Conservation (phyloP, 495 filamentous ascomycete genomes). For the Trichocladium uniseriatum region DNA sequence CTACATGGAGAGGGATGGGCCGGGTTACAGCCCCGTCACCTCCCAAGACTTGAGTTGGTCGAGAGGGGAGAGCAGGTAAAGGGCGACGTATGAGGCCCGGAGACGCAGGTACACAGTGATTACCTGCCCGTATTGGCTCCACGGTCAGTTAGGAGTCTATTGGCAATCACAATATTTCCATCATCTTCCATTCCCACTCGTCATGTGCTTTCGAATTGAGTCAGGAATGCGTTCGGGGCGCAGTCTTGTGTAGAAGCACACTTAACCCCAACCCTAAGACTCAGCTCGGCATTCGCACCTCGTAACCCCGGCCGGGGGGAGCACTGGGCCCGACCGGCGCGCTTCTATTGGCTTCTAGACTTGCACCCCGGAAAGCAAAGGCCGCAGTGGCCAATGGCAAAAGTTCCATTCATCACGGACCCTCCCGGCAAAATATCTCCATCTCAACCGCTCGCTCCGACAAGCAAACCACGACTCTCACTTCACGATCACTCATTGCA, state of each 20-base stretch:
- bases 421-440: constrained; percentile 8
- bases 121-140: too few species aligned
- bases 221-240: background rate
- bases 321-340: background rate
- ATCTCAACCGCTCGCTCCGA: constrained; percentile 1
- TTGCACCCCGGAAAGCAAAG: background rate
- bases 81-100: too few species aligned
- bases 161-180: too few species aligned
- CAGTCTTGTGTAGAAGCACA: background rate
- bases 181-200: too few species aligned
- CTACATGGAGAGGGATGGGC: too few species aligned
- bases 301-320: background rate
- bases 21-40: too few species aligned
- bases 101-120: too few species aligned
- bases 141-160: too few species aligned
- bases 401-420: constrained; percentile 6
- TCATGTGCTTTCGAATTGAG: background rate
- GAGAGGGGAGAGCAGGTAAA: too few species aligned
- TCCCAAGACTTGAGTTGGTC: too few species aligned
- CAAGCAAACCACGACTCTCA: background rate
- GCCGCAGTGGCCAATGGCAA: constrained; percentile 23
- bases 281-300: background rate
- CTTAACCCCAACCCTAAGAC: constrained; percentile 1
- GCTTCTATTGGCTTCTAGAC: constrained; percentile 23
- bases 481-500: background rate